Evolutionary conservation across 2,329 filamentous ascomycete genomes (phyloP), one percentile per base, ranked within the genome.

Genomic region (Neonectria hederae): DNA sequence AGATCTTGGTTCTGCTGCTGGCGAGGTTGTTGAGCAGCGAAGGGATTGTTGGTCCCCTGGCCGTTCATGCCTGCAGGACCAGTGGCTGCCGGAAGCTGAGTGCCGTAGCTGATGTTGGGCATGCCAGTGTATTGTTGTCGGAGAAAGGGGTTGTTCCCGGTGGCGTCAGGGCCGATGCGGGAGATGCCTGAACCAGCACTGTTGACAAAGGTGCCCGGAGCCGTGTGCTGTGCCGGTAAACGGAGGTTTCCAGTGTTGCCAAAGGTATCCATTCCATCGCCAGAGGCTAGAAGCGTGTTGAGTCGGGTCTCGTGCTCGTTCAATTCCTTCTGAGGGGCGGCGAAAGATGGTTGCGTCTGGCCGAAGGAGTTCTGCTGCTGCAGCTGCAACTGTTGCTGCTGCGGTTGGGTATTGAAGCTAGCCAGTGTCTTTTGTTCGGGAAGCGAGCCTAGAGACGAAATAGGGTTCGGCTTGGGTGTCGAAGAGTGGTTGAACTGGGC

Each of bases 231-330:
- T 2, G 96, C 90, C 1, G 96, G 96, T 68, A 99, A 97, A 79
- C 96, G 94, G 51, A 97, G 85, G 69, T 98, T 93, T 70, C 96
- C 96, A n/a, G 93, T 93, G 78, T 99, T 99, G 69, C 96, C 96
- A 77, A 97, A 99, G 0, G 96, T 99, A 76, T 99, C 96, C 83
- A 97, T 92, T 24, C 96, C 96, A 62, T 99, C 96, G 69, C 96
- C 94, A 24, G 87, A 89, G 3, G 94, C 87, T 48, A 99, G 88
- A 35, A 99, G 88, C 1, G 92, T 87, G 76, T 98, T 98, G 70
- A 99, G 90, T 75, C 88, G 91, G 22, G 91, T 89, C 76, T 90
- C 86, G 77, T 90, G 89, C 76, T 88, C 87, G 72, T 79, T 88
- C 69, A 89, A 74, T 66, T 87, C 83, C 73, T 82, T 87, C 72